phyloP scores from a whole-genome alignment of 805 yeast species.

The Candida parachauliodes region DNA sequence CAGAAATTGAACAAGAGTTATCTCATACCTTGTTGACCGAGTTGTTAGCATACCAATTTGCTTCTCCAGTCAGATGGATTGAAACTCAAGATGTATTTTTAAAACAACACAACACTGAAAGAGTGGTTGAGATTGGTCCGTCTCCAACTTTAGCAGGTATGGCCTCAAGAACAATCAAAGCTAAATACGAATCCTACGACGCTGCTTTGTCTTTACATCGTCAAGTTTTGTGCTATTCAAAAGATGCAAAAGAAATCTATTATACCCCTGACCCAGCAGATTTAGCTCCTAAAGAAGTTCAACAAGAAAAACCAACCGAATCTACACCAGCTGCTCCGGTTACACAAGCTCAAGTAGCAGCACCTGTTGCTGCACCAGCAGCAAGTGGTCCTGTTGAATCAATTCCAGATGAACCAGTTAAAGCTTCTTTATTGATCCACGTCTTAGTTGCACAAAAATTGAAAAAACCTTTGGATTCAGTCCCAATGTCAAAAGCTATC shows the following conservation, averaged over 20 bases:
- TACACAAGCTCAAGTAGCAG: constrained; percentile 56
- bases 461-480: constrained; percentile 82
- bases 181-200: constrained; percentile 95
- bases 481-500: constrained; percentile 88
- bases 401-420: constrained; percentile 85
- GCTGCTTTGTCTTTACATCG: constrained; percentile 93
- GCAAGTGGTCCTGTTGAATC: constrained; percentile 79
- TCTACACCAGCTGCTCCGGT: constrained; percentile 52
- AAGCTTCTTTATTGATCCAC: constrained; percentile 78
- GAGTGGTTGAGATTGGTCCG: constrained; percentile 98
- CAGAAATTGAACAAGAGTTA: constrained; percentile 96
- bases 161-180: constrained; percentile 94
- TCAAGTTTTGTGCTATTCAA: constrained; percentile 92
- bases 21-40: constrained; percentile 94
- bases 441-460: constrained; percentile 93
- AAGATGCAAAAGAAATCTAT: constrained; percentile 94
- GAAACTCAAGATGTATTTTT: constrained; percentile 98
- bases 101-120: constrained; percentile 90
- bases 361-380: constrained; percentile 62
- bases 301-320: constrained; percentile 43
- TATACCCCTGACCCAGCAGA: constrained; percentile 82
- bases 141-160: constrained; percentile 98
- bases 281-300: constrained; percentile 27
- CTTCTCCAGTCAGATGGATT: constrained; percentile 99
- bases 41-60: constrained; percentile 96